These are phyloP conservation scores for Carex littledalei DNA, from an alignment of 176 grass and related monocot genomes.

Conservation along the genomic window DNA sequence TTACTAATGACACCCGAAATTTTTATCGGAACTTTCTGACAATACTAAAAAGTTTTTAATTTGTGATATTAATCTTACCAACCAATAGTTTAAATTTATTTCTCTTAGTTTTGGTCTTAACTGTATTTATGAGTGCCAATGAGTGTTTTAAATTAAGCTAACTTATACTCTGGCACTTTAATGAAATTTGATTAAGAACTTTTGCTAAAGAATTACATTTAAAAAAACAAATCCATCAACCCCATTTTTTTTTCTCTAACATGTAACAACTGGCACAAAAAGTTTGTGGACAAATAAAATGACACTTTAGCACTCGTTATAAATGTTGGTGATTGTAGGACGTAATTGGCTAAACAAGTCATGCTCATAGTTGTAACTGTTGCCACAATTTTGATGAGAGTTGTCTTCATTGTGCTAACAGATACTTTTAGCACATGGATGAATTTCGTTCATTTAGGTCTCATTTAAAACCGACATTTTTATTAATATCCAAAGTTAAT, in stretches of 20 bases:
- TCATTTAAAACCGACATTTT: too few relatives aligned
- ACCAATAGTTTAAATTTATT: not conserved
- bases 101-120: not conserved
- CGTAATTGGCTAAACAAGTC: not conserved
- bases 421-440: not conserved
- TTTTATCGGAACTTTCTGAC: not conserved
- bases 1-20: not conserved
- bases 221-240: not conserved
- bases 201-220: not conserved
- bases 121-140: not conserved
- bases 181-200: not conserved
- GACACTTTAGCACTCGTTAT: not conserved
- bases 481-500: too few relatives aligned
- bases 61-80: not conserved
- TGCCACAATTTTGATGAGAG: not conserved
- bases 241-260: not conserved
- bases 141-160: not conserved
- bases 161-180: not conserved
- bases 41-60: not conserved
- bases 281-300: not conserved
- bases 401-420: not conserved
- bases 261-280: not conserved
- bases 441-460: not conserved
- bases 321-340: not conserved
- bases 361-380: not conserved